These are phyloP conservation scores for Fusarium pseudocircinatum DNA, from an alignment of 2,329 filamentous ascomycete genomes.

Conservation along the genomic window DNA sequence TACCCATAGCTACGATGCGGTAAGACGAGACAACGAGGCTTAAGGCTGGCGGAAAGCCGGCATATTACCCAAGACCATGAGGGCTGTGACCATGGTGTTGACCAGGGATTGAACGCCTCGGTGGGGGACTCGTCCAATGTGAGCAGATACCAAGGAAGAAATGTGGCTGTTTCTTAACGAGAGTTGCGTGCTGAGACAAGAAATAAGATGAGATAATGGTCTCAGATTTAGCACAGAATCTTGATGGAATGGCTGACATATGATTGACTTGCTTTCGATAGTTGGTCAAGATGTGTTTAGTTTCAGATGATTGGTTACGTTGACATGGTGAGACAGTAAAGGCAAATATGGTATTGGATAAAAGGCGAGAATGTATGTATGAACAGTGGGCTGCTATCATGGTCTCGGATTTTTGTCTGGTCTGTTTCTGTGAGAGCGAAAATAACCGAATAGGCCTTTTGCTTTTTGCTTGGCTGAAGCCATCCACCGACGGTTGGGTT, in stretches of 20 bases:
- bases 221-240: neutral
- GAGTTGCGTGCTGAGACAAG: neutral
- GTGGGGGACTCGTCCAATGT: constrained; percentile 12
- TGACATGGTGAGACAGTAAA: neutral
- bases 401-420: neutral
- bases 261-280: constrained; percentile 1
- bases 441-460: neutral
- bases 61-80: neutral
- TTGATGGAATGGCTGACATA: neutral
- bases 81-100: constrained; percentile 8
- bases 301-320: constrained; percentile 11
- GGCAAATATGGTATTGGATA: neutral
- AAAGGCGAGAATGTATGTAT: neutral
- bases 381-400: neutral
- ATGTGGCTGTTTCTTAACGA: neutral
- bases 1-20: neutral
- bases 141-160: neutral
- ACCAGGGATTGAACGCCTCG: constrained; percentile 17
- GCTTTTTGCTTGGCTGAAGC: constrained; percentile 7
- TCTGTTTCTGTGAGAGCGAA: constrained; percentile 4
- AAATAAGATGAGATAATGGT: neutral
- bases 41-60: constrained; percentile 19
- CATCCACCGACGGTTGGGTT: neutral
- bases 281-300: constrained; percentile 1
- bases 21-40: constrained; percentile 10